These are phyloP conservation scores for Camellia sinensis DNA, from an alignment of 148 eudicot genomes.

Conservation along the genomic window DNA sequence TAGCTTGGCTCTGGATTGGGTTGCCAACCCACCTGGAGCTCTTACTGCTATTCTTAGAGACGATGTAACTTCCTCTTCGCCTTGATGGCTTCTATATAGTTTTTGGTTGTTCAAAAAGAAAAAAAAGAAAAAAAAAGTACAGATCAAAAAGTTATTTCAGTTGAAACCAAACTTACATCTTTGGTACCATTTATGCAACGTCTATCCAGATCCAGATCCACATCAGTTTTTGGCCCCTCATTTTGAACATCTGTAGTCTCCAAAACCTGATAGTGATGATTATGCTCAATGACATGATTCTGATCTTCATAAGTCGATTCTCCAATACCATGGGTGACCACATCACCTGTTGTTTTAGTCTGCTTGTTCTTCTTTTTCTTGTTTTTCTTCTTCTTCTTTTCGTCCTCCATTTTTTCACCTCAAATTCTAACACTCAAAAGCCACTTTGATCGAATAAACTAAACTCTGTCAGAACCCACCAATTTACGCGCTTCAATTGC, in stretches of 20 bases:
- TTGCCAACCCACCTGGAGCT: too few species aligned
- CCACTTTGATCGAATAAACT: not conserved
- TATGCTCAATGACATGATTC: not conserved
- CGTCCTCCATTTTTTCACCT: constrained; percentile 49
- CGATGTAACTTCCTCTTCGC: too few species aligned
- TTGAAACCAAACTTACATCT: constrained; percentile 19
- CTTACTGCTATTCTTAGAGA: too few species aligned
- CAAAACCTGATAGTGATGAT: too few species aligned
- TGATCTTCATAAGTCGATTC: constrained; percentile 38
- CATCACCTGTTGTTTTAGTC: constrained; percentile 24
- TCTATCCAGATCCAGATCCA: constrained; percentile 12
- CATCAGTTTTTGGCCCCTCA: constrained; percentile 14
- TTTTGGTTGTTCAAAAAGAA: too few species aligned
- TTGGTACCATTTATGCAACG: constrained; percentile 21
- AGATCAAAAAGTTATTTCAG: not conserved
- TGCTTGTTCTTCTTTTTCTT: constrained; percentile 81
- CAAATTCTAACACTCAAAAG: constrained; percentile 1
- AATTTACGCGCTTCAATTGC: not conserved
- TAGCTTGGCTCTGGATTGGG: too few species aligned
- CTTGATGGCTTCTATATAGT: too few species aligned
- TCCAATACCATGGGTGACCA: constrained; percentile 27
- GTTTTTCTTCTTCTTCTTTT: constrained; percentile 60
- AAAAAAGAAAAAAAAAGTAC: not conserved
- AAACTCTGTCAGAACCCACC: not conserved
- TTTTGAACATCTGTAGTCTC: not conserved